Conservation (phyloP, 1,284 basidiomycete species). For the Tilletia horrida region DNA sequence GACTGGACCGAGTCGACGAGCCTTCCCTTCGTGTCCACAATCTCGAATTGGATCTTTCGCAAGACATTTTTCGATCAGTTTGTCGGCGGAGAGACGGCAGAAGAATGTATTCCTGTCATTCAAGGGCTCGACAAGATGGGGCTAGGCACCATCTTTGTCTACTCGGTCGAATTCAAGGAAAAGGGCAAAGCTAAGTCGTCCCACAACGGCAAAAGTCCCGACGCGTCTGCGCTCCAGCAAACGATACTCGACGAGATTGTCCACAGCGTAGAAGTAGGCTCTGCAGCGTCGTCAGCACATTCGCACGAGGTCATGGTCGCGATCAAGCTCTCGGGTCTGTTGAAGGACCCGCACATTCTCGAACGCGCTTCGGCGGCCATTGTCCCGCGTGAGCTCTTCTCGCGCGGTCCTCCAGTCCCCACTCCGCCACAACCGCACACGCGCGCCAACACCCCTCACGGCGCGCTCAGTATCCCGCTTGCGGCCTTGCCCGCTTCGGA, state of each 20-base stretch:
- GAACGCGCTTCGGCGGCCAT: constrained; percentile 43
- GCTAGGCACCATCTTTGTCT: constrained; percentile 75
- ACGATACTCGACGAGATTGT: constrained; percentile 36
- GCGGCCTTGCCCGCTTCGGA: constrained; percentile 35
- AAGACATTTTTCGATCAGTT: constrained; percentile 78
- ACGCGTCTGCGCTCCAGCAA: constrained; percentile 27
- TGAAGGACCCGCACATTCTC: constrained; percentile 39
- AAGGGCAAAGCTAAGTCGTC: constrained; percentile 58
- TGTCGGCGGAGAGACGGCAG: constrained; percentile 78
- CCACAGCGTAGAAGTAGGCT: constrained; percentile 38
- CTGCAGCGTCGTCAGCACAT: not conserved
- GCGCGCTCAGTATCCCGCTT: constrained; percentile 39
- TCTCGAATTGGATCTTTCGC: constrained; percentile 71
- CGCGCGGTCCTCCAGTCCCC: constrained; percentile 33
- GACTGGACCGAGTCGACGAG: constrained; percentile 60
- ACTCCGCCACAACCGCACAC: constrained; percentile 35
- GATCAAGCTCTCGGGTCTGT: constrained; percentile 47
- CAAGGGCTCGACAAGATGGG: constrained; percentile 61
- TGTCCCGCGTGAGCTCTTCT: constrained; percentile 43
- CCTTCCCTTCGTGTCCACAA: constrained; percentile 66
- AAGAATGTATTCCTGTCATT: constrained; percentile 67
- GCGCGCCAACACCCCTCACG: constrained; percentile 33
- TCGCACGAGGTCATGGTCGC: constrained; percentile 28
- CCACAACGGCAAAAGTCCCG: not conserved
- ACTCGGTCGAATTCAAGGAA: constrained; percentile 76